Percentiles rank a stretch among this genome's conserved stretches.
Evolutionary conservation across 2,329 filamentous ascomycete genomes (phyloP).

Genomic region (Leptographium galeiforme): DNA sequence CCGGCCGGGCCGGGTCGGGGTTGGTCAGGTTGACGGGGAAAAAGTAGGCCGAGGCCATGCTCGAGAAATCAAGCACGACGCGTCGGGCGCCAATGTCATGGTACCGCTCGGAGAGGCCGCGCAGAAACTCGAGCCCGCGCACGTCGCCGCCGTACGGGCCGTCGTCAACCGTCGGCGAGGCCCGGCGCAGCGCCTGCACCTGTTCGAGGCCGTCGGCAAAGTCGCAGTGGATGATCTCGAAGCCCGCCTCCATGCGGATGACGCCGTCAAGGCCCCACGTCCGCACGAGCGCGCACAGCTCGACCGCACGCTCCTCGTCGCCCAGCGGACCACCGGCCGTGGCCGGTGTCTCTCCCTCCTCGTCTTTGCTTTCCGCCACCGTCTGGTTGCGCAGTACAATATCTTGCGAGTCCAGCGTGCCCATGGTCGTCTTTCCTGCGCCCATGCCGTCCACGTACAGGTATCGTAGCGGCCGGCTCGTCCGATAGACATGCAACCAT

Average conservation of each 20-base stretch:
- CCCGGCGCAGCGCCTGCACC: neutral
- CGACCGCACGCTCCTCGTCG: slow-evolving; percentile 1
- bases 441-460: slow-evolving; percentile 49
- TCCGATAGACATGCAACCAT: slow-evolving; percentile 53
- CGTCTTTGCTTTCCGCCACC: too few relatives aligned
- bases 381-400: slow-evolving; percentile 20
- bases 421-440: slow-evolving; percentile 32
- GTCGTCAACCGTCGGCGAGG: neutral
- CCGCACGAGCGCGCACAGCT: neutral
- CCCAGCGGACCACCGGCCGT: neutral
- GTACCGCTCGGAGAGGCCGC: slow-evolving; percentile 1
- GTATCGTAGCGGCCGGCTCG: slow-evolving; percentile 41
- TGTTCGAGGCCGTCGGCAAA: slow-evolving; percentile 1
- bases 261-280: slow-evolving; percentile 2
- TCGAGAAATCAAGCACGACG: neutral
- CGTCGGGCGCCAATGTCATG: slow-evolving; percentile 1
- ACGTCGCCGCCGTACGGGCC: neutral
- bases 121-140: neutral
- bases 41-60: slow-evolving; percentile 4
- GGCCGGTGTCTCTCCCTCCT: neutral
- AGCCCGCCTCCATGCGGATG: slow-evolving; percentile 4
- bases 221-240: slow-evolving; percentile 5
- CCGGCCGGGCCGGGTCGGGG: neutral
- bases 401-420: slow-evolving; percentile 57
- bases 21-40: slow-evolving; percentile 4